Evolutionary conservation across 2,329 filamentous ascomycete species (phyloP).

Genomic region (Aureobasidium vineae): DNA sequence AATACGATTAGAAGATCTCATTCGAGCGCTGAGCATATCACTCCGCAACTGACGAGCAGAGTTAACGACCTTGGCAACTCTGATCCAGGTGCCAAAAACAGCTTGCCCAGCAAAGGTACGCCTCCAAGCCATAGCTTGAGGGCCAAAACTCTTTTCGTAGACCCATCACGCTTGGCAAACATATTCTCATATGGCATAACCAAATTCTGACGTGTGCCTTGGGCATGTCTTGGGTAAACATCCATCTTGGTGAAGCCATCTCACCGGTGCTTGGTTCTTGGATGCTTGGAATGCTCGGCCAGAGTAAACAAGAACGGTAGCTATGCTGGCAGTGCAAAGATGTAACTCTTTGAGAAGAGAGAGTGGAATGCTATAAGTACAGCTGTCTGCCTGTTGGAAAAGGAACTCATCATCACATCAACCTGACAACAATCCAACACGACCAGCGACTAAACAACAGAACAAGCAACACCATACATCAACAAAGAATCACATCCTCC

Average conservation of each 20-base stretch:
- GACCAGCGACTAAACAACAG: neutral
- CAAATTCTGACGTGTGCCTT: slow-evolving; percentile 9
- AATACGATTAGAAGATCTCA: neutral
- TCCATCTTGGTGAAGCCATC: neutral
- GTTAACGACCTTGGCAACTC: neutral
- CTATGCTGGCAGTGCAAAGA: neutral
- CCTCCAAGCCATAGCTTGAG: neutral
- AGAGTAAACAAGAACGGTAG: neutral
- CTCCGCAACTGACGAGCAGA: neutral
- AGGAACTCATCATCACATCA: neutral
- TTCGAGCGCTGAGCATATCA: neutral
- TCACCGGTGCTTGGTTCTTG: neutral
- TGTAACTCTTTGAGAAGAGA: neutral
- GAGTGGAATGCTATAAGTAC: slow-evolving; percentile 10
- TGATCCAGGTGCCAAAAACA: neutral
- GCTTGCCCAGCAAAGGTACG: neutral
- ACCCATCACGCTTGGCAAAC: neutral
- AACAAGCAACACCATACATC: slow-evolving; percentile 5
- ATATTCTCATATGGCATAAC: neutral
- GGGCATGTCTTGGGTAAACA: slow-evolving; percentile 3
- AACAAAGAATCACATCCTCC: neutral
- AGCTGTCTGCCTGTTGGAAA: neutral
- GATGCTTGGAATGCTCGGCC: neutral
- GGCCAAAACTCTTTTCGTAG: neutral
- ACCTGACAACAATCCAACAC: slow-evolving; percentile 7